phyloP scores from a whole-genome alignment of 2,329 filamentous ascomycete genomes.

The Botrytis tulipae region DNA sequence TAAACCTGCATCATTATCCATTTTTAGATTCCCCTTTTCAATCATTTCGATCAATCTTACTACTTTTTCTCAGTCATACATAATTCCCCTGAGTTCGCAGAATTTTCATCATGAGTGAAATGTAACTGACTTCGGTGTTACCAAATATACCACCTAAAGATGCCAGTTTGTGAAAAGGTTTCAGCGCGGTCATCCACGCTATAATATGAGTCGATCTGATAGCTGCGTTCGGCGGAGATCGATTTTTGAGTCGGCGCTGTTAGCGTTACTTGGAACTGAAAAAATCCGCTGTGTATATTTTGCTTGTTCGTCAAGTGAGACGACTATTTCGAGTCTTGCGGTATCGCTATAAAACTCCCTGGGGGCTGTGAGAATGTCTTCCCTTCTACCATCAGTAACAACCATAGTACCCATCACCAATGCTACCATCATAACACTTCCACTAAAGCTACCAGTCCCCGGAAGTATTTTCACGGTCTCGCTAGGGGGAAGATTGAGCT shows the following conservation, averaged over 20 bases:
- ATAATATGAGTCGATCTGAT: conserved; percentile 19
- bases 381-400: conserved; percentile 49
- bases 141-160: conserved; percentile 24
- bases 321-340: conserved; percentile 7
- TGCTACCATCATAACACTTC: conserved; percentile 45
- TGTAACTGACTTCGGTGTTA: conserved; percentile 21
- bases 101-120: conserved; percentile 21
- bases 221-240: conserved; percentile 24
- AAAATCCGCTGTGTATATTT: conserved; percentile 16
- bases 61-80: conserved; percentile 22
- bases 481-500: conserved; percentile 43
- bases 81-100: conserved; percentile 21
- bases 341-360: background rate
- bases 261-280: conserved; percentile 14
- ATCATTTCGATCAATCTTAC: conserved; percentile 22
- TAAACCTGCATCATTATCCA: conserved; percentile 17
- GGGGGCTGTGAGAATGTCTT: conserved; percentile 35
- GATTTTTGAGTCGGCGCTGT: conserved; percentile 23
- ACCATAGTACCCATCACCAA: conserved; percentile 50
- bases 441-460: conserved; percentile 47
- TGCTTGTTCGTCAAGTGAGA: conserved; percentile 19
- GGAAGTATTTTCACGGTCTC: conserved; percentile 48
- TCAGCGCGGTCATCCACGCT: conserved; percentile 20
- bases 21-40: conserved; percentile 25
- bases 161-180: conserved; percentile 14